Evolutionary conservation across 2,329 filamentous ascomycete genomes (phyloP).

Genomic region (Coleophoma crateriformis): DNA sequence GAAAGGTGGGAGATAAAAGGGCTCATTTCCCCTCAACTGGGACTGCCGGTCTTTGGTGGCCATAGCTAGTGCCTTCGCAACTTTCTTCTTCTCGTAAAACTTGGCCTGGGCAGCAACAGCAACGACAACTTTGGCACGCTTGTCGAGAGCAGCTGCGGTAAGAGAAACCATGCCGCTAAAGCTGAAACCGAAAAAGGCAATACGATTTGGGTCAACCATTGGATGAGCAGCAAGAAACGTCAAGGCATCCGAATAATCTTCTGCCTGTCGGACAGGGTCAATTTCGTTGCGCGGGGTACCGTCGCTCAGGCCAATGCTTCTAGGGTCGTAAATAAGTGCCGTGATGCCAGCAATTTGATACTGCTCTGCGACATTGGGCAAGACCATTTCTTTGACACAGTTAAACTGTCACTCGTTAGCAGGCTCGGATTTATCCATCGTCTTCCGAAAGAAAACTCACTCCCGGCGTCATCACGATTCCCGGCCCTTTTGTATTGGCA

Average conservation of each 20-base stretch:
- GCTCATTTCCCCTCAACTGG: constrained; percentile 30
- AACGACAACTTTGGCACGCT: constrained; percentile 29
- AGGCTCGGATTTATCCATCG: neutral
- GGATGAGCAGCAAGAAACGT: constrained; percentile 24
- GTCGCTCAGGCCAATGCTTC: constrained; percentile 27
- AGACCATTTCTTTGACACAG: constrained; percentile 10
- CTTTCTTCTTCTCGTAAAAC: neutral
- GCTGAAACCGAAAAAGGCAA: constrained; percentile 31
- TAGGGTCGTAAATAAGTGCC: constrained; percentile 29
- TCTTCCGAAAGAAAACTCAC: constrained; percentile 5
- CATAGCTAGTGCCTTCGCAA: constrained; percentile 21
- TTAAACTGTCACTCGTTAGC: constrained; percentile 8
- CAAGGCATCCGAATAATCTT: constrained; percentile 31
- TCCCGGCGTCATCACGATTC: constrained; percentile 18
- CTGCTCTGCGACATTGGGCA: constrained; percentile 5
- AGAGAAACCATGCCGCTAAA: constrained; percentile 31
- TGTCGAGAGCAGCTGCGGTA: constrained; percentile 31
- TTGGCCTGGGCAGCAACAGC: constrained; percentile 15
- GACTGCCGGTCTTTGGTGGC: constrained; percentile 32
- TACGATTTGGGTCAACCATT: constrained; percentile 25
- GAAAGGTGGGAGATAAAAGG: constrained; percentile 31
- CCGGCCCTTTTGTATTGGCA: constrained; percentile 14
- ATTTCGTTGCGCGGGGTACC: constrained; percentile 26
- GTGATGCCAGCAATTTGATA: constrained; percentile 25
- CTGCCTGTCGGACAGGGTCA: constrained; percentile 22